Base-by-base conservation (phyloP, 768 basidiomycete species). In the Myochromella boudieri region DNA sequence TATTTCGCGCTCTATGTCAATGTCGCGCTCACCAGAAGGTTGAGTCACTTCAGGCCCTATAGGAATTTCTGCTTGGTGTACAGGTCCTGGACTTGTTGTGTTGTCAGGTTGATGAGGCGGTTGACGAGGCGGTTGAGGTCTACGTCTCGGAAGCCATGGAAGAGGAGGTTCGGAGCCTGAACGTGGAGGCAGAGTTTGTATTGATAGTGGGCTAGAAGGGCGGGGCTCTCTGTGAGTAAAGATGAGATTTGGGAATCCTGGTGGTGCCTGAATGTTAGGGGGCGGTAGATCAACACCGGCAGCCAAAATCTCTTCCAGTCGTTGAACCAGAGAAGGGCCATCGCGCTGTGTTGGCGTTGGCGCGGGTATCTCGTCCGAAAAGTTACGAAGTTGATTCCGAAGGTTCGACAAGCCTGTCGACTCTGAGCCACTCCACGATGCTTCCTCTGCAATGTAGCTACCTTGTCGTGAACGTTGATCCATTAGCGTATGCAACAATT, bases 221-320 rank as follows among this genome's bases (percentile, higher is more conserved):
- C 71, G 59, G n/a, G 51, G 32, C 28, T 56, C 60, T 37, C 63
- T 55, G 6, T 6, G 87, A 57, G 5, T 69, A 62, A 0, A 84
- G 80, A n/a, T 82, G 77, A 1, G 62, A 66, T 37, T 75, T 68
- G 12, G 28, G 4, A 86, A 57, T 3, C 69, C 63, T 0, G 85
- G 84, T 10, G 84, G 81, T 0, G 64, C 68, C 32, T 77, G 70
- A 6, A 77, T 68, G 11, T 66, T 64, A 6, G 66, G 64, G 12
- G 68, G 68, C 4, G 70, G 63, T 1, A 69, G 62, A 17, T 67
- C 64, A 12, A 71, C 66, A 7, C 68, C 70, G 9, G 78, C 59
- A n/a, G 76, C 73, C 21, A 88, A 55, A 26, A 87, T 72, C 6
- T 83, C 80, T 47, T 81, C 77, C 4, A 88, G 61, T 43, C 80